A percentile compares a stretch with the other conserved stretches of the same genome.
These are phyloP conservation scores for Raffaelea albimanens DNA, from an alignment of 2,329 filamentous ascomycete species.

Conservation along the genomic window DNA sequence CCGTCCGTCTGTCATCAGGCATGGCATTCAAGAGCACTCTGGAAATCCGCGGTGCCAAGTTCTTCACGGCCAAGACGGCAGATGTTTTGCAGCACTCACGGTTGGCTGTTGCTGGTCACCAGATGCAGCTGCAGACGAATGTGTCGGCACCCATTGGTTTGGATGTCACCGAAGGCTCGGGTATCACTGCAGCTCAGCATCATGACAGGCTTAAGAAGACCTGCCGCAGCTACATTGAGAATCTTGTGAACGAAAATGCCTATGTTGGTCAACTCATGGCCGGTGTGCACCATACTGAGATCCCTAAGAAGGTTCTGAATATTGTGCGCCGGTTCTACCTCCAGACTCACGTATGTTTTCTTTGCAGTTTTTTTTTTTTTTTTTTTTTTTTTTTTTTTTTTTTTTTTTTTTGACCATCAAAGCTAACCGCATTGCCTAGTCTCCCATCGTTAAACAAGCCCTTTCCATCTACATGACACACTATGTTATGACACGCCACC, in stretches of 20 bases:
- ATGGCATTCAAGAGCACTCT: conserved; percentile 32
- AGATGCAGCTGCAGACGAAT: conserved; percentile 30
- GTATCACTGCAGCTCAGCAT: conserved; percentile 25
- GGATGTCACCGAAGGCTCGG: conserved; percentile 28
- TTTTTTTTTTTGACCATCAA: background rate
- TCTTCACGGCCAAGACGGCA: conserved; percentile 38
- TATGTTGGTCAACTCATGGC: conserved; percentile 44
- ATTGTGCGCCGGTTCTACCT: conserved; percentile 39
- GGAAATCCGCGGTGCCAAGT: conserved; percentile 34
- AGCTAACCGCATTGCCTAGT: conserved; percentile 18
- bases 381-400: background rate
- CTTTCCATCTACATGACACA: conserved; percentile 47
- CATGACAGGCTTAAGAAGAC: conserved; percentile 34
- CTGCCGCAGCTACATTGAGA: conserved; percentile 37
- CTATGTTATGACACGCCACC: conserved; percentile 45
- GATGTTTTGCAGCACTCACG: conserved; percentile 45
- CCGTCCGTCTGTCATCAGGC: conserved; percentile 40
- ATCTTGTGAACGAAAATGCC: conserved; percentile 34
- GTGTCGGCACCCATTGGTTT: conserved; percentile 41
- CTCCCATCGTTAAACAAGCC: conserved; percentile 41
- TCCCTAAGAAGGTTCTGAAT: conserved; percentile 36
- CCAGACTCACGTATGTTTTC: conserved; percentile 29
- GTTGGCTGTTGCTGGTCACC: conserved; percentile 23
- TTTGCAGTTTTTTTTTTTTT: background rate
- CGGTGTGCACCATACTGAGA: conserved; percentile 29